Percentiles rank a stretch among this genome's conserved stretches.
Evolutionary conservation across 1,284 basidiomycete species (phyloP).

Genomic region (Pterula multifida): DNA sequence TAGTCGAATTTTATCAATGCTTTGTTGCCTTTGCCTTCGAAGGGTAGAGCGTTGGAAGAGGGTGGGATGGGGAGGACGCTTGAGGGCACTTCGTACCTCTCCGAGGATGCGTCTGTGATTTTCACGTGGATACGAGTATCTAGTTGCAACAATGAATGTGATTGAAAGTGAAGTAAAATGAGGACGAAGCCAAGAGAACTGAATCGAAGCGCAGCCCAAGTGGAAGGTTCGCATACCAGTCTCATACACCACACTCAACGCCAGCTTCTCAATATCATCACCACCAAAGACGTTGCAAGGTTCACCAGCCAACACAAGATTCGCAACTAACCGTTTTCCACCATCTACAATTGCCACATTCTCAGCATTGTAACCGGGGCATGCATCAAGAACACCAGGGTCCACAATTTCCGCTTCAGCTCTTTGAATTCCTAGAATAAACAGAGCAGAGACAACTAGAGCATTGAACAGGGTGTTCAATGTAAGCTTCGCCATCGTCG

Average conservation of each 20-base stretch:
- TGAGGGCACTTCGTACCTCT: constrained; percentile 62
- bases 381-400: constrained; percentile 26
- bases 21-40: constrained; percentile 6
- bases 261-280: constrained; percentile 38
- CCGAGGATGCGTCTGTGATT: constrained; percentile 43
- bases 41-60: constrained; percentile 16
- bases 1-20: constrained; percentile 55
- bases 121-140: constrained; percentile 61
- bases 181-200: no score
- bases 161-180: neutral
- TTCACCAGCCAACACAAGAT: constrained; percentile 37
- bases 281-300: constrained; percentile 53
- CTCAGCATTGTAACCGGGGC: constrained; percentile 39
- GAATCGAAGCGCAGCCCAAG: no score
- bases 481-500: no score
- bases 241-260: constrained; percentile 46
- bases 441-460: no score
- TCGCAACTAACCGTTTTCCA: constrained; percentile 30
- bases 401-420: neutral
- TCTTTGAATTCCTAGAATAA: no score
- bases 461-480: no score
- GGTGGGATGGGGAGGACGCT: constrained; percentile 50
- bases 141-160: constrained; percentile 14
- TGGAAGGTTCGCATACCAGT: constrained; percentile 28
- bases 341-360: constrained; percentile 23